Conservation (phyloP, 139 green algal species). For the Cymbomonas tetramitiformis region DNA sequence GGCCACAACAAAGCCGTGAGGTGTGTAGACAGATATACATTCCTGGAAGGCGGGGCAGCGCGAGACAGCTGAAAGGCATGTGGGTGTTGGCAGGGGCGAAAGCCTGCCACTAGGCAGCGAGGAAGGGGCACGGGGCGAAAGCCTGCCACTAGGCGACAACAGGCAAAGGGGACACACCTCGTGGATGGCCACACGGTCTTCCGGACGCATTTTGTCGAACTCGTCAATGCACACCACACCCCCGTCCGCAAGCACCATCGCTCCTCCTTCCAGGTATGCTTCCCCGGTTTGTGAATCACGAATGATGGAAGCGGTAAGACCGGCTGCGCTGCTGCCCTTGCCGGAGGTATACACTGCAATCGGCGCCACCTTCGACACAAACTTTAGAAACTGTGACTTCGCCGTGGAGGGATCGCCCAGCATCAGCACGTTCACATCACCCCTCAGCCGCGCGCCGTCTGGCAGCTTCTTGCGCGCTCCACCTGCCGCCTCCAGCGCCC, state of each 20-base stretch:
- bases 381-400: constrained; percentile 61
- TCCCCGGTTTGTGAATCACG: constrained; percentile 72
- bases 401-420: constrained; percentile 88
- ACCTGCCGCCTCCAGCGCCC: no score
- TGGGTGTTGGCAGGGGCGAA: no score
- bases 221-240: constrained; percentile 49
- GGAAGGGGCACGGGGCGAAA: no score
- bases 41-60: no score
- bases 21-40: no score
- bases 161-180: no score
- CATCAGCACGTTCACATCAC: constrained; percentile 97
- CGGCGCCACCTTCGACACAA: constrained; percentile 40
- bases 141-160: no score
- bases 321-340: constrained; percentile 84
- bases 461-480: constrained; percentile 20
- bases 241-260: constrained; percentile 78
- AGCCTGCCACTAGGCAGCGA: no score
- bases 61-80: no score
- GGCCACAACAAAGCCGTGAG: no score
- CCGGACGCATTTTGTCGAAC: constrained; percentile 47
- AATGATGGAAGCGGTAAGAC: constrained; percentile 89
- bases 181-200: constrained; percentile 64
- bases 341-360: constrained; percentile 89
- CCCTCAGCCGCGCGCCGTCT: constrained; percentile 48
- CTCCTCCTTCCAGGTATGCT: constrained; percentile 94